Evolutionary conservation across 2,329 filamentous ascomycete species (phyloP), one percentile per base, ranked within the genome.

Genomic region (Drechslerella coelobrocha): DNA sequence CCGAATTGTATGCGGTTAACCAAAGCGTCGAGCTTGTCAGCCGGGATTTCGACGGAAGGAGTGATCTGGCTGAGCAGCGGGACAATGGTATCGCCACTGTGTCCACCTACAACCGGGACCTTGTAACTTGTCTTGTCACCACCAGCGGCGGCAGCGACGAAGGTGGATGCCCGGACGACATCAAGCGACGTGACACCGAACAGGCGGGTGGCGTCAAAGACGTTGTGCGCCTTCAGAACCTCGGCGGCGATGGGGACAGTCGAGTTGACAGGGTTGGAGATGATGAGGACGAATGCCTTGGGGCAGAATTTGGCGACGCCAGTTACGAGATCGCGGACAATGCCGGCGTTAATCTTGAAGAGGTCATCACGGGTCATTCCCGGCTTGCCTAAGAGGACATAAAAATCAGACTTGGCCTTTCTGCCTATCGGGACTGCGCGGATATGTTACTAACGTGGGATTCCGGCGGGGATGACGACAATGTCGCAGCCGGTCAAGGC

Each of bases 321-420:
- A 84, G 96, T 89, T 77, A 95, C 89, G 75, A 99, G 85, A 76
- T 91, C 92, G 83, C 94, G 91, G 79, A 99, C 94, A 78, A 99
- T 99, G 77, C 92, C 91, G 72, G 94, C 94, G 81, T 99, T 99
- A 85, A 97, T 96, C 84, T 97, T 97, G 89, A 99, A 99, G 69
- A 99, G 90, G 79, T 97, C 94, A 78, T 99, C 94, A 83, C 94
- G 92, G 81, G 90, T 97, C 94, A 99, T 99, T 78, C 94, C 94
- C 77, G 94, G 94, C 86, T 97, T 97, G 83, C 93, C 93, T 97
- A 31, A 12, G 74, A 68, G 68, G 66, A 43, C 19, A 24, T 19
- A 76, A 24, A 47, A 78, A 75, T 77, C 62, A 76, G 73, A 43
- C 65, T 63, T 52, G 41, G 29, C 37, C 19, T 34, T 17, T 23